Base-by-base conservation (phyloP, 2,329 filamentous ascomycete species). In the Aspergillaceae sp. region DNA sequence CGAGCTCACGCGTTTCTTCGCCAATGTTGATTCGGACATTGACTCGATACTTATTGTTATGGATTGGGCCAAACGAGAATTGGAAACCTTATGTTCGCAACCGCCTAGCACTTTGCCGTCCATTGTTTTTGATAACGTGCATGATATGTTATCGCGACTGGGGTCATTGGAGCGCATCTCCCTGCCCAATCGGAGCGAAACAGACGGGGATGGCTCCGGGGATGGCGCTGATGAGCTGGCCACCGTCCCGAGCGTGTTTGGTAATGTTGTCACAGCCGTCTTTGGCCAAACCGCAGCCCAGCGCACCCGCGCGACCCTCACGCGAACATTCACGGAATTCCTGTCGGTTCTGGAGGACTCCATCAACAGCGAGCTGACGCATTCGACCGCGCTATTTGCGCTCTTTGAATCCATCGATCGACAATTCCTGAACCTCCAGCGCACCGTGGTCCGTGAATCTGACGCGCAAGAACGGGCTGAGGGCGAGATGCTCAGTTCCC, bases 31-130 rank as follows among this genome's bases (percentile, higher is more conserved):
- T 58, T 87, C 88, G 28, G 91, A 96, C 60, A 86, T 97, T 56
- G 91, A 96, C 63, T 84, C 85, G 49, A 94, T 96, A 55, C 76
- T 97, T 33, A 84, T 92, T 50, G 88, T 94, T 43, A 96, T 97
- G 89, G 88, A 95, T 62, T 96, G 91, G 91, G 87, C 88, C 9
- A 85, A 85, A 60, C 82, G 89, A 53, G 89, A 96, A 65, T 79
- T 97, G 9, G 75, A 82, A 49, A 82, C 82, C 40, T 72, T 92
- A 47, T 78, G 81, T 50, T 74, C 74, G 26, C 70, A 77, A 19
- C 79, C 82, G 5, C 76, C 78, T 1, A 79, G 77, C 38, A 77
- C 81, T 2, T 70, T 94, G 26, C 79, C 83, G 11, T 80, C 81
- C 8, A 64, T 70, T n/a, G 79, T 85, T 38, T 88, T 89, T 62